phyloP scores from a whole-genome alignment of 2,329 filamentous ascomycete genomes.

The Thermoascus crustaceus region DNA sequence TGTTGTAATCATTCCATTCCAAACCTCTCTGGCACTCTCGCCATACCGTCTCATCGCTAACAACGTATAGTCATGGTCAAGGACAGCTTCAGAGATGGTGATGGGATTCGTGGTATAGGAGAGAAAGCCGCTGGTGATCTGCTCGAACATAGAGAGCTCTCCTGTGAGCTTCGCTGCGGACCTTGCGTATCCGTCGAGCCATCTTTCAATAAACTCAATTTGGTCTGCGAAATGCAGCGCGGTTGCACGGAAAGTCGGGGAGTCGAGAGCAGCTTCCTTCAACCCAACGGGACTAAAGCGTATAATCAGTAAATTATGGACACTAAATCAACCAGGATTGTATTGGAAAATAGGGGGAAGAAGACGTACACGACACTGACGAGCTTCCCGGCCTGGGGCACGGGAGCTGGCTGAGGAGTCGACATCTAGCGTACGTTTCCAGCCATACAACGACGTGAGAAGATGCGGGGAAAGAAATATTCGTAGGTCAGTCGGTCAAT shows the following conservation, averaged over 20 bases:
- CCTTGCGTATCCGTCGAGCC: conserved; percentile 69
- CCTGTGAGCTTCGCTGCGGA: conserved; percentile 53
- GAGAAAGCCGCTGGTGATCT: conserved; percentile 68
- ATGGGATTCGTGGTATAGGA: conserved; percentile 65
- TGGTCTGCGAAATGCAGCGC: conserved; percentile 84
- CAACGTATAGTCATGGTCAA: conserved; percentile 93
- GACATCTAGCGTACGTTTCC: conserved; percentile 34
- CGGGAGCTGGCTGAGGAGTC: conserved; percentile 28
- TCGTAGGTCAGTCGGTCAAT: too few species aligned
- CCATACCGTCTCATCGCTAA: conserved; percentile 76
- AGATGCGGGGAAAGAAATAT: too few species aligned
- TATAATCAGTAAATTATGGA: conserved; percentile 9
- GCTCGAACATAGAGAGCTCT: conserved; percentile 68
- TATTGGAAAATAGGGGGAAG: neutral
- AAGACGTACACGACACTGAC: conserved; percentile 38
- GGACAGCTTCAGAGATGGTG: conserved; percentile 68
- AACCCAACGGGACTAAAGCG: conserved; percentile 65
- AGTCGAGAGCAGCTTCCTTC: conserved; percentile 93
- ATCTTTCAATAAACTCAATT: conserved; percentile 81
- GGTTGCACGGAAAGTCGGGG: conserved; percentile 85
- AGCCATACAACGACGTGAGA: conserved; percentile 25
- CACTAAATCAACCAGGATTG: conserved; percentile 1
- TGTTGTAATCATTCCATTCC: conserved; percentile 64
- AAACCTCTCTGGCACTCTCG: conserved; percentile 82
- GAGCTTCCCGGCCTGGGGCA: conserved; percentile 36